Conservation (phyloP, 257 asterid genomes). For the Thymus mandschuricus region DNA sequence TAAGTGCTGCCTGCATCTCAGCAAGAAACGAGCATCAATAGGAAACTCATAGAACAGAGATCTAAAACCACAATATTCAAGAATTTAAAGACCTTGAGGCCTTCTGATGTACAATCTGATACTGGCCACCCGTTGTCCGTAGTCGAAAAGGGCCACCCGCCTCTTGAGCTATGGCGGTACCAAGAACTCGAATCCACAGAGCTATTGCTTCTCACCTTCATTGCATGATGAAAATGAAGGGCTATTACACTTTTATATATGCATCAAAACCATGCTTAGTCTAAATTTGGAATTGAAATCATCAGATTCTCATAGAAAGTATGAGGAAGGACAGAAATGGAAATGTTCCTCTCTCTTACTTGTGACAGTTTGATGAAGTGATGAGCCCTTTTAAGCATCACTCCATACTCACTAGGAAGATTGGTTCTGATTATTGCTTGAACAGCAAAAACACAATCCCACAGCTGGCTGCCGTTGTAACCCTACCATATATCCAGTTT, state of each 20-base stretch:
- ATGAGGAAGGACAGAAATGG: neutral
- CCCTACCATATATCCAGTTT: slow-evolving; percentile 45
- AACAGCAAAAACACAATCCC: slow-evolving; percentile 68
- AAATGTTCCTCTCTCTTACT: slow-evolving; percentile 36
- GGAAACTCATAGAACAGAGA: neutral
- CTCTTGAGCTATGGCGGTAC: slow-evolving; percentile 73
- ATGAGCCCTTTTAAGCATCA: slow-evolving; percentile 57
- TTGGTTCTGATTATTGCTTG: slow-evolving; percentile 63
- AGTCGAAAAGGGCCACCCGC: slow-evolving; percentile 84
- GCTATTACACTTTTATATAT: too few species aligned
- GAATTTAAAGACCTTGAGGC: slow-evolving; percentile 49
- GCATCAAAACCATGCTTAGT: too few species aligned
- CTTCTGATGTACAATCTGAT: slow-evolving; percentile 77
- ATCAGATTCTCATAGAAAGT: neutral
- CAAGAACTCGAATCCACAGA: slow-evolving; percentile 39
- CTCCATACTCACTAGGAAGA: slow-evolving; percentile 50
- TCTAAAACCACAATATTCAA: neutral
- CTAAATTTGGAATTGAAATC: too few species aligned
- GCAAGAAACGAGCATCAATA: neutral
- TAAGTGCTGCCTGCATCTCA: slow-evolving; percentile 50
- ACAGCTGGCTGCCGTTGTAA: slow-evolving; percentile 72
- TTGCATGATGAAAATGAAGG: neutral
- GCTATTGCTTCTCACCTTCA: slow-evolving; percentile 48
- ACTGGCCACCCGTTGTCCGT: slow-evolving; percentile 73
- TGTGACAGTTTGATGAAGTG: slow-evolving; percentile 63